These are phyloP conservation scores for Marsdenia floribunda DNA, from an alignment of 257 asterid species.

Conservation along the genomic window DNA sequence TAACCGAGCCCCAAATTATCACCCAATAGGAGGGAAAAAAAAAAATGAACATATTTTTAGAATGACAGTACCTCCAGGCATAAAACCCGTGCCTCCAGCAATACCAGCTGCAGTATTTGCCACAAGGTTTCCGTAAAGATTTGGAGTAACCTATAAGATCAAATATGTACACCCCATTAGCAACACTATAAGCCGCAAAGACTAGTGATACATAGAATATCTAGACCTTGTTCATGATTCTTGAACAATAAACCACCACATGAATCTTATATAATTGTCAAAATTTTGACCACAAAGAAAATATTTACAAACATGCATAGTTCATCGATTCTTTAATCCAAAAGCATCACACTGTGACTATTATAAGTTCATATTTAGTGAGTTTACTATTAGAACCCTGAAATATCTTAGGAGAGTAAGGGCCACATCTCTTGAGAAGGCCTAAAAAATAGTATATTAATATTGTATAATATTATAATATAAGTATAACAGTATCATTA, in stretches of 20 bases:
- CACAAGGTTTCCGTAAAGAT: slow-evolving; percentile 89
- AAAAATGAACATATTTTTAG: not conserved
- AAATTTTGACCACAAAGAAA: too few relatives aligned
- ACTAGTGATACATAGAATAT: not conserved
- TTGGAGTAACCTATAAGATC: slow-evolving; percentile 80
- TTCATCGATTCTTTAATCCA: not conserved
- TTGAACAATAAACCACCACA: not conserved
- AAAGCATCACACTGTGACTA: not conserved
- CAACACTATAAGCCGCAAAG: not conserved
- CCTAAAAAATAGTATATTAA: too few relatives aligned
- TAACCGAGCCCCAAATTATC: not conserved
- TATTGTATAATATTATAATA: too few relatives aligned
- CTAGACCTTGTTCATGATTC: not conserved
- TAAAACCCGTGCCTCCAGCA: slow-evolving; percentile 98
- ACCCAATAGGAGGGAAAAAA: not conserved
- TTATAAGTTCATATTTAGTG: not conserved
- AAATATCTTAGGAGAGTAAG: too few relatives aligned
- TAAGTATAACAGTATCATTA: too few relatives aligned
- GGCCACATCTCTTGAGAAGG: too few relatives aligned
- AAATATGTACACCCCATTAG: slow-evolving; percentile 8
- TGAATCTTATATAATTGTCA: too few relatives aligned
- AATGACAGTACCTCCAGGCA: slow-evolving; percentile 74
- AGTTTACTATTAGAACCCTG: not conserved
- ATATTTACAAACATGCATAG: too few relatives aligned
- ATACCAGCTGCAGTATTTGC: slow-evolving; percentile 97